phyloP scores from a whole-genome alignment of 768 basidiomycete genomes.

The Serendipita sp. region DNA sequence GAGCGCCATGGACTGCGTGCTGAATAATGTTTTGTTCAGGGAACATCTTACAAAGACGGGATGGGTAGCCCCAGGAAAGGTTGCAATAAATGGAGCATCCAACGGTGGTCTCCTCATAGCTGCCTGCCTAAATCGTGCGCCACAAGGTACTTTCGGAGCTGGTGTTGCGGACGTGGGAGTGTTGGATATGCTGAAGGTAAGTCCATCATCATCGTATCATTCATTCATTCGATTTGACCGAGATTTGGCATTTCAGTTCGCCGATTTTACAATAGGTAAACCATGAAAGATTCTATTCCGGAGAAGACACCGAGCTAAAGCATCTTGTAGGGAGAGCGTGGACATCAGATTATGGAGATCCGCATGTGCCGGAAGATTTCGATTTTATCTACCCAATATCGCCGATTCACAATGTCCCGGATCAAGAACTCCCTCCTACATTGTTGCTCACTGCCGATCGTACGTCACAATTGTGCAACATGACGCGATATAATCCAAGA shows the following conservation, averaged over 20 bases:
- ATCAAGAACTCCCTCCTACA: slow-evolving; percentile 48
- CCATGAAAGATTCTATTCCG: background rate
- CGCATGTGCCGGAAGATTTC: slow-evolving; percentile 60
- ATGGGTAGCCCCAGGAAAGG: slow-evolving; percentile 50
- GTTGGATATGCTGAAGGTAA: slow-evolving; percentile 59
- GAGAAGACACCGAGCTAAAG: slow-evolving; percentile 17
- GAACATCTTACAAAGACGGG: slow-evolving; percentile 60
- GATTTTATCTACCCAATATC: slow-evolving; percentile 73
- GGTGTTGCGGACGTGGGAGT: slow-evolving; percentile 74
- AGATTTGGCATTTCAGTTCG: background rate
- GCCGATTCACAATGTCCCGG: slow-evolving; percentile 64
- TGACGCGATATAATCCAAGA: slow-evolving; percentile 15
- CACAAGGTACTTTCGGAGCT: slow-evolving; percentile 60
- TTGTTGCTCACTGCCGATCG: slow-evolving; percentile 72
- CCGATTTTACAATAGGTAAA: slow-evolving; percentile 11
- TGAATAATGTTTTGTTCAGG: slow-evolving; percentile 21
- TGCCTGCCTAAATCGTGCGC: slow-evolving; percentile 72
- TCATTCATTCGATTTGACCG: slow-evolving; percentile 1
- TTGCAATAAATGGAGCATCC: slow-evolving; percentile 64
- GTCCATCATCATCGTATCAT: background rate
- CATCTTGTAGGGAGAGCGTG: slow-evolving; percentile 65
- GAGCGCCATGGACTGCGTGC: background rate
- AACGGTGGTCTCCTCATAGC: slow-evolving; percentile 74
- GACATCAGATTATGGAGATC: slow-evolving; percentile 66
- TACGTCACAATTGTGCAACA: slow-evolving; percentile 34